Evolutionary conservation across 257 asterid species (phyloP).

Genomic region (Jaltomata sinuosa): DNA sequence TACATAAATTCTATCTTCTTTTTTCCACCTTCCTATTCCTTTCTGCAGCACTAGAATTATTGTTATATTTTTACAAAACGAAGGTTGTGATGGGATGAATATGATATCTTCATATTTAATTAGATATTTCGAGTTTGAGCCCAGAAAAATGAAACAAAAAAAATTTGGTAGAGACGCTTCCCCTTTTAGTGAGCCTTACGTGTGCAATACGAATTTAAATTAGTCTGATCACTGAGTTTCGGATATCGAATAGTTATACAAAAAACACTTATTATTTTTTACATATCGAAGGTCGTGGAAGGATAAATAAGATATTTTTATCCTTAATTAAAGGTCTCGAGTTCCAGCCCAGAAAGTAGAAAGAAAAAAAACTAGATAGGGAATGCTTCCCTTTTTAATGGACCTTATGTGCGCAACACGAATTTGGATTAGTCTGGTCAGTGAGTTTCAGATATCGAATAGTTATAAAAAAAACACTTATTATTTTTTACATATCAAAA

Average conservation of each 20-base stretch:
- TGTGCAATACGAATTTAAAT: neutral
- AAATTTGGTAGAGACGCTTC: too few species aligned
- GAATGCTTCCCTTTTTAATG: neutral
- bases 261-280: too few species aligned
- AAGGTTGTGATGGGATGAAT: neutral
- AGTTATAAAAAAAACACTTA: neutral
- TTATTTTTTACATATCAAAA: too few species aligned
- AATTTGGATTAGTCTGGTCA: neutral
- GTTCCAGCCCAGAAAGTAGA: neutral
- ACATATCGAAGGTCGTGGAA: too few species aligned
- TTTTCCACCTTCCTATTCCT: neutral
- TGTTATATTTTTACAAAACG: neutral
- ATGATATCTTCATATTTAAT: too few species aligned
- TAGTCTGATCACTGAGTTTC: neutral
- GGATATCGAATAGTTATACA: neutral
- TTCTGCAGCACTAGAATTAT: neutral
- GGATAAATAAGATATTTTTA: too few species aligned
- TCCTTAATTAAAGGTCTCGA: fast-evolving
- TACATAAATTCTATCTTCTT: neutral
- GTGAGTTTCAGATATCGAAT: neutral
- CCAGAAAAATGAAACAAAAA: too few species aligned
- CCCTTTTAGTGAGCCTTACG: neutral
- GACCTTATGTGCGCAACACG: neutral
- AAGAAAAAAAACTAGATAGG: neutral
- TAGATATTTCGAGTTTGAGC: too few species aligned